A percentile compares a stretch with the other conserved stretches of the same genome.
These are phyloP conservation scores for Phytophthora chlamydospora DNA, from an alignment of 352 stramenopile genomes.

Conservation along the genomic window DNA sequence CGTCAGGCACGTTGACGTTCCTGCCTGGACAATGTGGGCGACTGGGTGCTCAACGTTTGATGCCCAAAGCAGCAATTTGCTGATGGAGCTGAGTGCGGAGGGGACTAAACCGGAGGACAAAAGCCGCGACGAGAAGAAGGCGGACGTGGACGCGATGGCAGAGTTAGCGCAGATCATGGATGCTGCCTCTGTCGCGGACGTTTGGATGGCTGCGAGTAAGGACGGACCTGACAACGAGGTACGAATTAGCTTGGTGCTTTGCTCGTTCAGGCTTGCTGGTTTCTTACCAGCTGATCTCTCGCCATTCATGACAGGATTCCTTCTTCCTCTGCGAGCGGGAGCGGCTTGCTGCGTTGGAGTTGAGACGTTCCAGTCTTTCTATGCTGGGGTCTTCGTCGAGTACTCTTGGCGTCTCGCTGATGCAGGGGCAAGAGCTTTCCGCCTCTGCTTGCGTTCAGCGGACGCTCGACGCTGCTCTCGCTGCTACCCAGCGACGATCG, in stretches of 20 bases:
- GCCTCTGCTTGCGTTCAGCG: conserved; percentile 38
- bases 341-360: conserved; percentile 27
- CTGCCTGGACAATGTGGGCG: conserved; percentile 57
- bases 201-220: conserved; percentile 34
- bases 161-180: conserved; percentile 59
- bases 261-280: neutral
- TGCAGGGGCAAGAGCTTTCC: conserved; percentile 17
- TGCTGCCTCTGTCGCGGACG: conserved; percentile 49
- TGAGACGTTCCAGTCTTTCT: conserved; percentile 37
- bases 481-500: conserved; percentile 20
- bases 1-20: conserved; percentile 26
- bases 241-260: conserved; percentile 3
- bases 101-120: conserved; percentile 39
- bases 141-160: conserved; percentile 43
- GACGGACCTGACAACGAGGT: conserved; percentile 25
- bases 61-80: conserved; percentile 63
- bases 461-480: conserved; percentile 39
- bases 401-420: conserved; percentile 23
- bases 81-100: conserved; percentile 42
- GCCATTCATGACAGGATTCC: conserved; percentile 21
- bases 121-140: conserved; percentile 43
- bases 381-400: conserved; percentile 20
- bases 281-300: conserved; percentile 11
- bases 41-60: conserved; percentile 53
- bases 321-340: conserved; percentile 39